Percentiles rank a stretch among this genome's conserved stretches.
phyloP scores from a whole-genome alignment of 2,329 filamentous ascomycete species.

The Verticillium dahliae region DNA sequence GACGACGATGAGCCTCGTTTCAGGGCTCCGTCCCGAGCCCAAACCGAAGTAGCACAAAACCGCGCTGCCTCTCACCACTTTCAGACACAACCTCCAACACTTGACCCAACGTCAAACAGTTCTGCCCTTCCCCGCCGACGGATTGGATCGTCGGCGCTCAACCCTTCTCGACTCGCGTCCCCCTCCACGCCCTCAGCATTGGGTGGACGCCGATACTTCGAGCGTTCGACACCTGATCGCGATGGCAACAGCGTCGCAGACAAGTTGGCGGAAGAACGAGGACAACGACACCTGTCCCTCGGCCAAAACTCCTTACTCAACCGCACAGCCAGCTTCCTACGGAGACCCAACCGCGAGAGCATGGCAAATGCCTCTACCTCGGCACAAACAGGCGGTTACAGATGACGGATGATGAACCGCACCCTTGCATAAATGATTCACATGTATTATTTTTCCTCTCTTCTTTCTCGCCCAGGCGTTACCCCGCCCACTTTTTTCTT shows the following conservation, averaged over 20 bases:
- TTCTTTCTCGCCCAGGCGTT: conserved; percentile 8
- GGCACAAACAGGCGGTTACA: conserved; percentile 34
- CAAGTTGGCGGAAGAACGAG: conserved; percentile 31
- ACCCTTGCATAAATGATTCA: conserved; percentile 9
- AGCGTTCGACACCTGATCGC: conserved; percentile 34
- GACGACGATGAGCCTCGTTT: conserved; percentile 44
- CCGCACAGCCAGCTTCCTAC: conserved; percentile 39
- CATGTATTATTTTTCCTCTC: conserved; percentile 12
- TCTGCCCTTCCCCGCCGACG: conserved; percentile 48
- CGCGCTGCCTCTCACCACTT: conserved; percentile 19
- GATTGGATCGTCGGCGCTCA: conserved; percentile 40
- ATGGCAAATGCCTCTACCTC: conserved; percentile 31
- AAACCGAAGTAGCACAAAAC: conserved; percentile 43
- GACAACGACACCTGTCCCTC: conserved; percentile 37
- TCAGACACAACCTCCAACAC: neutral
- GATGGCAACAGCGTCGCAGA: conserved; percentile 28
- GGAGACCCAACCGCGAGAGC: conserved; percentile 35
- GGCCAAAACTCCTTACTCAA: conserved; percentile 33
- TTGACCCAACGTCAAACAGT: neutral
- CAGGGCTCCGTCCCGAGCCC: conserved; percentile 51
- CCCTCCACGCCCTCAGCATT: conserved; percentile 29
- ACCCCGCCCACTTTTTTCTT: neutral
- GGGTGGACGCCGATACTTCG: conserved; percentile 41
- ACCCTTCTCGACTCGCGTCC: conserved; percentile 35
- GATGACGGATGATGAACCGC: conserved; percentile 30